A percentile compares a stretch with the other conserved stretches of the same genome.
Evolutionary conservation across 2,329 filamentous ascomycete species (phyloP).

Genomic region (Geosmithia flava): DNA sequence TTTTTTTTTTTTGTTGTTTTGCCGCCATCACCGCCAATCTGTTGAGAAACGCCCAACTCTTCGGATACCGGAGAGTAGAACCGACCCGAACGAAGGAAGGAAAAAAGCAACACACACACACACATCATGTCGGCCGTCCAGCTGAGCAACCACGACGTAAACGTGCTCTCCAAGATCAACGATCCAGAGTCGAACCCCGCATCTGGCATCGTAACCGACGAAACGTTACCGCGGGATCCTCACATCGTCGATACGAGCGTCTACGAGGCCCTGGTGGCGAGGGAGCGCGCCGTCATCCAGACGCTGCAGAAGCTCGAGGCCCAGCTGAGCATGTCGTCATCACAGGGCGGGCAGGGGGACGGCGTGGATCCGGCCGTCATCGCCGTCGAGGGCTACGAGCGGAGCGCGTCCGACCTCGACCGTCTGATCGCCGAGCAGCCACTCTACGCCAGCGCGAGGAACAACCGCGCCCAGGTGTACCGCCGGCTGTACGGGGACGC

Average conservation of each 20-base stretch:
- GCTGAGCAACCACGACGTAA: conserved; percentile 45
- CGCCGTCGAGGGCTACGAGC: conserved; percentile 30
- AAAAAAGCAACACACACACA: background rate
- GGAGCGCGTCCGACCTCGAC: conserved; percentile 35
- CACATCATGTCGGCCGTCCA: background rate
- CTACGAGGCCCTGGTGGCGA: conserved; percentile 37
- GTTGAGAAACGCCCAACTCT: background rate
- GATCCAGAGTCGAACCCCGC: conserved; percentile 52
- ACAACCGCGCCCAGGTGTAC: conserved; percentile 61
- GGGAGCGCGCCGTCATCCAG: conserved; percentile 40
- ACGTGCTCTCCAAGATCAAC: conserved; percentile 54
- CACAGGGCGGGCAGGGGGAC: background rate
- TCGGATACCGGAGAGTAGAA: background rate
- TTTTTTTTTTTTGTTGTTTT: no score
- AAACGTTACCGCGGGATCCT: conserved; percentile 42
- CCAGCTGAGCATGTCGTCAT: conserved; percentile 26
- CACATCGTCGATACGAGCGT: conserved; percentile 35
- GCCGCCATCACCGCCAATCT: no score
- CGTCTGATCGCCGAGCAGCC: conserved; percentile 45
- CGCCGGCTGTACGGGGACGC: conserved; percentile 51
- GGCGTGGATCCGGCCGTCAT: conserved; percentile 17
- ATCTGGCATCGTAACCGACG: conserved; percentile 39
- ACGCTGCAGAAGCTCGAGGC: conserved; percentile 42
- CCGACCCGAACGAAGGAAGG: no score
- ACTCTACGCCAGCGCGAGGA: conserved; percentile 58